Conservation (phyloP, 2,329 filamentous ascomycete genomes). For the Allantophomopsis cytisporea region DNA sequence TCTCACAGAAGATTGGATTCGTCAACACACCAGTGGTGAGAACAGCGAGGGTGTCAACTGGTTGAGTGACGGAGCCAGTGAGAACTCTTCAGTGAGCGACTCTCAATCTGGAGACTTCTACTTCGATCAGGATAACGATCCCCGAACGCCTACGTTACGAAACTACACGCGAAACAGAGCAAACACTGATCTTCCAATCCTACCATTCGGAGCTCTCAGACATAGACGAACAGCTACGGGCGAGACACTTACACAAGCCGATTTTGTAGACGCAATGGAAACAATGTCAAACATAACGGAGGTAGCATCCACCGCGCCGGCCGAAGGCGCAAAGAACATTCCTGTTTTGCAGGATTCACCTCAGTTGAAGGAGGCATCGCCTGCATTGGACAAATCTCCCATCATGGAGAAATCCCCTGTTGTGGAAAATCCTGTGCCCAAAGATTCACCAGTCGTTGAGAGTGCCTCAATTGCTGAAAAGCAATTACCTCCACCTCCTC, state of each 20-base stretch:
- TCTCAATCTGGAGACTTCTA: conserved; percentile 36
- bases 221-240: conserved; percentile 14
- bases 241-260: conserved; percentile 17
- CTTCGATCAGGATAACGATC: conserved; percentile 28
- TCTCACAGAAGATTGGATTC: conserved; percentile 76
- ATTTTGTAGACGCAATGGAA: conserved; percentile 6
- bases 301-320: neutral
- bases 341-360: neutral
- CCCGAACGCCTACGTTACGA: conserved; percentile 18
- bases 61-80: conserved; percentile 70
- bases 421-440: neutral
- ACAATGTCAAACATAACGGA: neutral
- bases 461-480: conserved; percentile 20
- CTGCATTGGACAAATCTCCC: neutral
- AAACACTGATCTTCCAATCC: conserved; percentile 7
- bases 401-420: too few relatives aligned
- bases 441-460: neutral
- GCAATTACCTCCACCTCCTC: conserved; percentile 19
- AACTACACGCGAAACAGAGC: conserved; percentile 12
- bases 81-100: conserved; percentile 62
- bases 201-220: conserved; percentile 4
- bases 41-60: conserved; percentile 63
- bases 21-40: conserved; percentile 63
- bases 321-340: neutral
- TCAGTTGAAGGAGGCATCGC: neutral